Evolutionary conservation across 805 yeast species (phyloP), one percentile per base, ranked within the genome.

Genomic region (Ogataea ramenticola): DNA sequence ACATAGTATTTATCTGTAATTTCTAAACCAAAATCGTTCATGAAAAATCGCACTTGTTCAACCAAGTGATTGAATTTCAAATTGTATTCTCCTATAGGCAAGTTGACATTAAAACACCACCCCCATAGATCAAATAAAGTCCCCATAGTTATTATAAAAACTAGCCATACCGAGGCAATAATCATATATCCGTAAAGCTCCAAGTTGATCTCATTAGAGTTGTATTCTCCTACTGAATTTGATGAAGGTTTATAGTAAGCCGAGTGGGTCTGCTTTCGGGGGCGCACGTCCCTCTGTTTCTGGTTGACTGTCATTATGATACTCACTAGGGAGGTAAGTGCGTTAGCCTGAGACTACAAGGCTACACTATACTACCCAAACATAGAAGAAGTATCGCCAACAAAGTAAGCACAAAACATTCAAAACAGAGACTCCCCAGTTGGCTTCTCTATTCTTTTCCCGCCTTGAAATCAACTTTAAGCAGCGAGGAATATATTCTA

Each of bases 1-100:
- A 64, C 45, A 37, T 62, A 62, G 45, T 65, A 65, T 31, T 57
- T 54, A 31, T 56, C 57, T 9, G 58, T 36, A 4, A 55, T 48
- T 12, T 43, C 45, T 11, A 40, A 34, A 14, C 56, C 55, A 20
- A 43, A 39, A 39, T 39, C 41, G 19, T 39, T 39, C 26, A 20
- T 20, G 16, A 29, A 39, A 20, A 39, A 39, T 14, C 16, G 34
- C 17, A 39, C 16, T 37, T 17, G 10, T 29, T 29, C 15, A 16
- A 21, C 11, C 15, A 17, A 34, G 32, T 16, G 20, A 16, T 29
- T 19, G n/a, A 34, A 33, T 22, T 27, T 16, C 4, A 16, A 14
- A 9, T n/a, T 12, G 9, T 32, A 19, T 9, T 47, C 51, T 20
- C 51, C 47, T 37, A 49, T 51, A 14, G 45, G 26, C 7, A 47